Base-by-base conservation (phyloP, 805 yeast species). In the Wickerhamomyces alni region DNA sequence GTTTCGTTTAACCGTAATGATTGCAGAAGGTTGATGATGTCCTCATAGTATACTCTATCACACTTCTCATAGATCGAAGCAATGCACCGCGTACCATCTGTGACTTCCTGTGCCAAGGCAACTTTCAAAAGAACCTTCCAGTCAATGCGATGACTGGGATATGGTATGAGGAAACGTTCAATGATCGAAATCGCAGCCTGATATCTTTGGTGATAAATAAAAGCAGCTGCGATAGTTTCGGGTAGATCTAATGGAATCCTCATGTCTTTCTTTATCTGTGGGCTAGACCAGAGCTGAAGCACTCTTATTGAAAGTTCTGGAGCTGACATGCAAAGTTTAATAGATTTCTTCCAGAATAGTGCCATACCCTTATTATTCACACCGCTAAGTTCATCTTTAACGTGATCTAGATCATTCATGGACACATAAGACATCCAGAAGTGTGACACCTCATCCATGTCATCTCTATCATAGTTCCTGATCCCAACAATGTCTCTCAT, bases 401-500 rank as follows among this genome's bases (percentile, higher is more conserved):
- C 19, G 8, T 30, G 39, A 3, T 37, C 28, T 13, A 29, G 24
- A 25, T 49, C 47, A 19, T 41, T 42, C 34, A 44, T 32, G 8
- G 48, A 35, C 11, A 43, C 35, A 24, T 33, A 45, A 8, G 36
- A 35, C 16, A 45, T 7, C 54, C 54, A 51, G 3, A 43, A 38
- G 17, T 46, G 44, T 8, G 44, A 39, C 7, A 44, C 37, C 5
- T 21, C 11, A 11, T 46, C 52, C 29, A 44, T 22, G 10, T 24
- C 25, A 2, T 30, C 19, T 2, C 33, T 37, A 17, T 36, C 27
- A 13, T 39, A 13, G 5, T 28, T 33, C 9, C 48, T 49, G n/a
- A 51, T 31, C 2, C 38, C 27, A 12, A 52, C 33, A 2, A 49
- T 47, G 22, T 52, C 55, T 22, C 57, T 38, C 2, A 43, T 41